These are phyloP conservation scores for Cladosporium sp. DNA, from an alignment of 2,329 filamentous ascomycete genomes.

Conservation along the genomic window DNA sequence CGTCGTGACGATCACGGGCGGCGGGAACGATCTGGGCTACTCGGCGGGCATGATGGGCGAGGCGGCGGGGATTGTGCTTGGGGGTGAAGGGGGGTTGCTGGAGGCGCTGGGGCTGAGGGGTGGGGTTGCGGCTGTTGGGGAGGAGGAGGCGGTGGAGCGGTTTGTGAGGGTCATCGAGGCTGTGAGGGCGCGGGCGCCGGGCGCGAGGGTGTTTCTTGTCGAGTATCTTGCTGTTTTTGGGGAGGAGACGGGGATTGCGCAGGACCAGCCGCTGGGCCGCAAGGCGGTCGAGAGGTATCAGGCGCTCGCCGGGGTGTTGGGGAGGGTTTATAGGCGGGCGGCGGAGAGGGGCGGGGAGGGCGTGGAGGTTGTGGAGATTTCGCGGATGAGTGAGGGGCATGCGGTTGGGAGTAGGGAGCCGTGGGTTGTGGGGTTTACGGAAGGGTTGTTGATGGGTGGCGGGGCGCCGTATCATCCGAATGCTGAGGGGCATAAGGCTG, in stretches of 20 bases:
- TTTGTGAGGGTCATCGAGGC: slow-evolving; percentile 14
- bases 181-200: slow-evolving; percentile 3
- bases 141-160: slow-evolving; percentile 4
- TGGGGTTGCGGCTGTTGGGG: not conserved
- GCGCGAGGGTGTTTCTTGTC: slow-evolving; percentile 14
- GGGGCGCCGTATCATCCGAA: slow-evolving; percentile 16
- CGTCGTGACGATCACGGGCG: slow-evolving; percentile 33
- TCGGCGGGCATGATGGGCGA: slow-evolving; percentile 32
- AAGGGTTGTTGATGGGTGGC: slow-evolving; percentile 2
- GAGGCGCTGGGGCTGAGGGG: slow-evolving; percentile 7
- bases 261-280: slow-evolving; percentile 6
- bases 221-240: slow-evolving; percentile 15
- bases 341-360: not conserved
- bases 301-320: not conserved
- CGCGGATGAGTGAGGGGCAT: slow-evolving; percentile 13
- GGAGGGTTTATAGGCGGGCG: slow-evolving; percentile 9
- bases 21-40: slow-evolving; percentile 37
- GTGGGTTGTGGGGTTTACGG: slow-evolving; percentile 13
- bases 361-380: slow-evolving; percentile 12
- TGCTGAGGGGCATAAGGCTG: slow-evolving; percentile 11
- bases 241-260: not conserved
- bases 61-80: not conserved
- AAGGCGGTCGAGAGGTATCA: slow-evolving; percentile 8
- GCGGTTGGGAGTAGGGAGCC: slow-evolving; percentile 12
- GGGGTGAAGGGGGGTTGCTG: not conserved